These are phyloP conservation scores for Globisporangium nodosum DNA, from an alignment of 352 stramenopile species.

Conservation along the genomic window DNA sequence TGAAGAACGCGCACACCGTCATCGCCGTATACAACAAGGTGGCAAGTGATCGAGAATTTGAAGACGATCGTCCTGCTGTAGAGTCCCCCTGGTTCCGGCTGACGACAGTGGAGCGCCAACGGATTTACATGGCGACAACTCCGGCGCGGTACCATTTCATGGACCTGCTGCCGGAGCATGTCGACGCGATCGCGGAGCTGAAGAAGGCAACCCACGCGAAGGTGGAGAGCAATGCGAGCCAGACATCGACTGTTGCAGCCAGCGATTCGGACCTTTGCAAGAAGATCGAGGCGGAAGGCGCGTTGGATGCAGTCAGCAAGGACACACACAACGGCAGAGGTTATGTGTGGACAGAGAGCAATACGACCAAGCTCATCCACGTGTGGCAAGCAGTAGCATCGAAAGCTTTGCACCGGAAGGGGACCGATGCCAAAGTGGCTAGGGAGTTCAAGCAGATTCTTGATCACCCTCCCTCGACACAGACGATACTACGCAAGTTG, in stretches of 20 bases:
- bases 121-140: background rate
- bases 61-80: background rate
- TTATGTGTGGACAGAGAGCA: background rate
- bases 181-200: background rate
- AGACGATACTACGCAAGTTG: background rate
- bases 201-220: background rate
- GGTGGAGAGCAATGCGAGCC: too few relatives aligned
- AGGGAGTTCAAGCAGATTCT: background rate
- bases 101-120: background rate
- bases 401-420: background rate
- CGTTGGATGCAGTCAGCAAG: background rate
- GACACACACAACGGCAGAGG: background rate
- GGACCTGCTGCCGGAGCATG: background rate
- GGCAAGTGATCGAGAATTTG: background rate
- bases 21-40: background rate
- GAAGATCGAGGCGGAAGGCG: background rate
- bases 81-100: background rate
- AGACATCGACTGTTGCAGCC: background rate
- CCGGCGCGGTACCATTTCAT: background rate
- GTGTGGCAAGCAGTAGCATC: background rate
- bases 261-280: background rate
- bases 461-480: too few relatives aligned
- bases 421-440: background rate
- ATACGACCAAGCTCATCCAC: background rate
- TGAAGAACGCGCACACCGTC: background rate